Conservation (phyloP, 1,284 basidiomycete genomes). For the Mrakiaceae sp. region DNA sequence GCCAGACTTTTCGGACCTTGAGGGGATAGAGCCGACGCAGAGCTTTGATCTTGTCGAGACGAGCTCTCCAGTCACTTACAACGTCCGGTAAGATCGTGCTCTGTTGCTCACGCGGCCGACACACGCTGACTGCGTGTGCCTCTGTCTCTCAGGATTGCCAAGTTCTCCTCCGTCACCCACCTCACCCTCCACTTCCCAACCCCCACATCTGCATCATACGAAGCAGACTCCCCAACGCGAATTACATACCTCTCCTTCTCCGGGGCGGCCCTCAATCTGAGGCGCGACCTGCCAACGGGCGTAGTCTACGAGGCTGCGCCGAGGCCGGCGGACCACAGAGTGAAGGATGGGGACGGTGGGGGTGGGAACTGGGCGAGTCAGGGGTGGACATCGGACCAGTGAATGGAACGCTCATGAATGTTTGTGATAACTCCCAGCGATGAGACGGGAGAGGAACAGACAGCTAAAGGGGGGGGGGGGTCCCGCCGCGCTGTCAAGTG, state of each 20-base stretch:
- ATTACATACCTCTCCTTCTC: constrained; percentile 6
- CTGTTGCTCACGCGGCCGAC: neutral
- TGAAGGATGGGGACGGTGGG: neutral
- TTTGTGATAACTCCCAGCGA: no score
- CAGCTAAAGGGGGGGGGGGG: no score
- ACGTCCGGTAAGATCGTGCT: constrained; percentile 7
- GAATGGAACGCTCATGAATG: no score
- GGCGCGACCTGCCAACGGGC: constrained; percentile 10
- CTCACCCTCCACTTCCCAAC: constrained; percentile 15
- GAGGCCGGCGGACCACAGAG: constrained; percentile 7
- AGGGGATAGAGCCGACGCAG: constrained; percentile 5
- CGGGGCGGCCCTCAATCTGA: constrained; percentile 9
- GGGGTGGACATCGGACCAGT: no score
- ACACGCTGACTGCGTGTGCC: neutral
- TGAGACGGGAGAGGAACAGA: no score
- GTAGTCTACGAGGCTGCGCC: constrained; percentile 11
- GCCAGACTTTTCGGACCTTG: constrained; percentile 14
- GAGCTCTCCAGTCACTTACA: neutral
- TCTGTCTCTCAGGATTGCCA: neutral
- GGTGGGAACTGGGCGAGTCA: neutral
- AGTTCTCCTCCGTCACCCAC: constrained; percentile 17
- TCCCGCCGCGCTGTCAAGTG: no score
- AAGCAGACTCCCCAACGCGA: constrained; percentile 6
- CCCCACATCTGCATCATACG: neutral
- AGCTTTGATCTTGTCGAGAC: constrained; percentile 5